A percentile compares a stretch with the other conserved stretches of the same genome.
These are phyloP conservation scores for Maudiozyma saulgeensis DNA, from an alignment of 805 yeast species.

Conservation along the genomic window DNA sequence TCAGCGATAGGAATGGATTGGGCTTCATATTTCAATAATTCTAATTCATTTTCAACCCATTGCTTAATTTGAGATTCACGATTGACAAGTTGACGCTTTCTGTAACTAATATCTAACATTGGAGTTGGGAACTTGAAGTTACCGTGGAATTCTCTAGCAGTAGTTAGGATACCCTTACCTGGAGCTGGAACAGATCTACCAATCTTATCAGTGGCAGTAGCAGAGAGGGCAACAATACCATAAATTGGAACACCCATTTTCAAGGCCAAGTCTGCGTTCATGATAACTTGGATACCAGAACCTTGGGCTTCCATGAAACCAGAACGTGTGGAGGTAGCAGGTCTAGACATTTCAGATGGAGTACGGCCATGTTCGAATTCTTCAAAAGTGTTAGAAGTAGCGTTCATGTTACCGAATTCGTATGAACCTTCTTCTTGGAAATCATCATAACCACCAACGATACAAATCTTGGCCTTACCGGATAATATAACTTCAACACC, in stretches of 20 bases:
- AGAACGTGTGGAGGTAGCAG: constrained; percentile 88
- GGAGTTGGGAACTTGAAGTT: constrained; percentile 69
- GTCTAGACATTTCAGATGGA: constrained; percentile 97
- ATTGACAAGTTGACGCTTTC: constrained; percentile 78
- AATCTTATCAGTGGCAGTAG: constrained; percentile 96
- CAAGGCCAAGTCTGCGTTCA: constrained; percentile 89
- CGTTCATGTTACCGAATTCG: constrained; percentile 98
- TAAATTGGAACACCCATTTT: constrained; percentile 99
- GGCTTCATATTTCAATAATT: constrained; percentile 62
- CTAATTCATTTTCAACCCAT: constrained; percentile 81
- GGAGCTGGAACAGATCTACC: constrained; percentile 99
- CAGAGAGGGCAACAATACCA: constrained; percentile 87
- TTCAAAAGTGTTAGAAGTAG: constrained; percentile 81
- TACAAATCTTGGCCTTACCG: constrained; percentile 91
- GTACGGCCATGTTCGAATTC: constrained; percentile 95
- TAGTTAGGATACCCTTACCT: constrained; percentile 97
- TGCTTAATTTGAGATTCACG: constrained; percentile 68
- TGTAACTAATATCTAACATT: constrained; percentile 80
- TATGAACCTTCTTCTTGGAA: constrained; percentile 98
- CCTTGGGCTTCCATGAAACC: constrained; percentile 99
- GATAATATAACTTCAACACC: constrained; percentile 90
- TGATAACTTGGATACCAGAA: constrained; percentile 93
- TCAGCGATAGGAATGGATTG: constrained; percentile 40
- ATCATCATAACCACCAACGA: constrained; percentile 99
- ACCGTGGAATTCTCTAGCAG: constrained; percentile 90